These are phyloP conservation scores for Multifurca ochricompacta DNA, from an alignment of 768 basidiomycete species.

Conservation along the genomic window DNA sequence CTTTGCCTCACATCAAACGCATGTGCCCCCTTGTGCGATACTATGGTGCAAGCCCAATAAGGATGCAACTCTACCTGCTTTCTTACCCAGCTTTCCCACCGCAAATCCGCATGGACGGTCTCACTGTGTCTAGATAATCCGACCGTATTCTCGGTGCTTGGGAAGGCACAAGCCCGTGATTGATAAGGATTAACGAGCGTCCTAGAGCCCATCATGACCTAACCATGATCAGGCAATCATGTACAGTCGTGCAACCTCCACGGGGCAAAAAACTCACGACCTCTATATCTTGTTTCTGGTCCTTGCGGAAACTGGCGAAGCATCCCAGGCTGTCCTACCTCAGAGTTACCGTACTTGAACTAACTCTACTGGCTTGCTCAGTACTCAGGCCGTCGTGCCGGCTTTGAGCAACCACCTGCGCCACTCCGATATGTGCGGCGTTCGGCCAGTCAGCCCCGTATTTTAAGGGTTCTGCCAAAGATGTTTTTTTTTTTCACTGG, in stretches of 20 bases:
- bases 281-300: too few relatives aligned
- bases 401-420: neutral
- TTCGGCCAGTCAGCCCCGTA: neutral
- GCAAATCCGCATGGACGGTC: constrained; percentile 2
- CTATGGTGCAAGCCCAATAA: constrained; percentile 4
- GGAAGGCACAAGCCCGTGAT: neutral
- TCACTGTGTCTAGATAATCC: neutral
- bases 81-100: constrained; percentile 5
- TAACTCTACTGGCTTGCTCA: neutral
- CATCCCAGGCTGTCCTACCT: neutral
- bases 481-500: neutral
- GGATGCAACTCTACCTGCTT: constrained; percentile 2
- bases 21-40: neutral
- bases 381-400: neutral
- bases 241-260: neutral
- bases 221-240: constrained; percentile 1
- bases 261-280: constrained; percentile 1
- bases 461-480: neutral
- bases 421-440: constrained; percentile 8
- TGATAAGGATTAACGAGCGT: constrained; percentile 11
- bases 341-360: neutral
- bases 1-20: neutral
- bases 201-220: neutral
- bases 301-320: neutral
- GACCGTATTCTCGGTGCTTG: constrained; percentile 5